These are phyloP conservation scores for Arthrobotrys megalospora DNA, from an alignment of 2,329 filamentous ascomycete species.

Conservation along the genomic window DNA sequence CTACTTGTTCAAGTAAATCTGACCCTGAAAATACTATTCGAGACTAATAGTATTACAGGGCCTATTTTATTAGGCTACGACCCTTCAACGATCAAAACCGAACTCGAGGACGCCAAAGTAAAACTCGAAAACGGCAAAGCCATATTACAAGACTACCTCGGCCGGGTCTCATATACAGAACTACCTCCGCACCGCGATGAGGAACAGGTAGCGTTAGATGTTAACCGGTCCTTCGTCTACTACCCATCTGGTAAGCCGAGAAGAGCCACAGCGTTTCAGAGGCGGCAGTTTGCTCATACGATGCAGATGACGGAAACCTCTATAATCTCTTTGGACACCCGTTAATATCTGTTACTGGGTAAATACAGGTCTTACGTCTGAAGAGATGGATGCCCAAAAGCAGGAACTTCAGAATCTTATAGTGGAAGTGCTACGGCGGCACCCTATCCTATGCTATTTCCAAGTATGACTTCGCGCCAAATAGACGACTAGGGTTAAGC, in stretches of 20 bases:
- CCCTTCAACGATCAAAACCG: constrained; percentile 60
- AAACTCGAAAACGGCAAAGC: constrained; percentile 40
- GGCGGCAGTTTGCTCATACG: constrained; percentile 40
- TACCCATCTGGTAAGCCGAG: constrained; percentile 81
- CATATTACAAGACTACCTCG: constrained; percentile 51
- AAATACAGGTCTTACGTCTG: constrained; percentile 64
- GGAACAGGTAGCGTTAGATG: constrained; percentile 90
- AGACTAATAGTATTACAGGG: constrained; percentile 58
- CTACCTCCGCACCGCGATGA: constrained; percentile 87
- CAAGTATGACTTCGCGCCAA: constrained; percentile 70
- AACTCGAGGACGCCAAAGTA: constrained; percentile 62
- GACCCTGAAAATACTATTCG: no score
- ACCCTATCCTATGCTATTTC: constrained; percentile 93
- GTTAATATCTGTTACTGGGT: constrained; percentile 61
- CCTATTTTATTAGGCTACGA: constrained; percentile 68
- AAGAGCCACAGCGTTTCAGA: constrained; percentile 53
- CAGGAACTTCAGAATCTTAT: constrained; percentile 85
- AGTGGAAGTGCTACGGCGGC: constrained; percentile 80
- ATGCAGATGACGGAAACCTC: constrained; percentile 42
- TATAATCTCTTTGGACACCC: constrained; percentile 23
- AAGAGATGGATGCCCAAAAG: constrained; percentile 79
- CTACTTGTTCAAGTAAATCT: not conserved
- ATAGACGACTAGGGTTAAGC: not conserved
- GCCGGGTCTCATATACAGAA: constrained; percentile 63
- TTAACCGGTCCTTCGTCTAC: constrained; percentile 96